Evolutionary conservation across 148 eudicot genomes (phyloP), one percentile per base, ranked within the genome.

Genomic region (Rhododendron ferrugineum): DNA sequence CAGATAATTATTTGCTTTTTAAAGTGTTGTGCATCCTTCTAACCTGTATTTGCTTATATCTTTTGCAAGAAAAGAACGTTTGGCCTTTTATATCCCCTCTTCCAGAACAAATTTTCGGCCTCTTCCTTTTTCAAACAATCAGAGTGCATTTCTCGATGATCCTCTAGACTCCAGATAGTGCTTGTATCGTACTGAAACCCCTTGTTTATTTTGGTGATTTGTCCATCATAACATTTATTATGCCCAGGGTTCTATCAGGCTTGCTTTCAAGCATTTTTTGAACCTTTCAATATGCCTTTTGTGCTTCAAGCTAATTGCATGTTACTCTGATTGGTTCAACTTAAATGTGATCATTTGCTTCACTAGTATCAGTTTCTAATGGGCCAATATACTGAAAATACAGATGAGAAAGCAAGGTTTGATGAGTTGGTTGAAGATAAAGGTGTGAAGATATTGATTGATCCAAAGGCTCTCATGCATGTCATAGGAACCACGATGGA

Each of bases 391-490:
- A 2, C 76, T 54, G 5, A 36, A 50, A 78, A 52, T 85, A 23
- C 92, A 96, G 99, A 96, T 92, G 99, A 96, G 34, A 96, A 95
- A 85, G 99, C 97, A 1, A 96, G 92, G 89, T 96, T 96, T 86
- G 99, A 96, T 87, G 99, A 96, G 90, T 86, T 96, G 87, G 91
- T 96, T 30, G 98, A 96, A 90, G 98, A 96, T 85, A 91, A 96
- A 85, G 99, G 99, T 37, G 99, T 96, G 81, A 96, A 95, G 93
- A 93, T 96, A 86, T 88, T 96, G 62, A 92, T 96, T 86, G 99
- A 96, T 80, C 99, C 99, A 23, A 96, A 96, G 88, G 99, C 99
- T 47, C 91, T 95, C 60, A 96, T 96, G 99, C 99, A 96, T 91
- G 99, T 96, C 18, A 93, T 96, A 49, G 98, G 98, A 81, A 96